These are phyloP conservation scores for Fusarium aywerte DNA, from an alignment of 2,329 filamentous ascomycete species.

Conservation along the genomic window DNA sequence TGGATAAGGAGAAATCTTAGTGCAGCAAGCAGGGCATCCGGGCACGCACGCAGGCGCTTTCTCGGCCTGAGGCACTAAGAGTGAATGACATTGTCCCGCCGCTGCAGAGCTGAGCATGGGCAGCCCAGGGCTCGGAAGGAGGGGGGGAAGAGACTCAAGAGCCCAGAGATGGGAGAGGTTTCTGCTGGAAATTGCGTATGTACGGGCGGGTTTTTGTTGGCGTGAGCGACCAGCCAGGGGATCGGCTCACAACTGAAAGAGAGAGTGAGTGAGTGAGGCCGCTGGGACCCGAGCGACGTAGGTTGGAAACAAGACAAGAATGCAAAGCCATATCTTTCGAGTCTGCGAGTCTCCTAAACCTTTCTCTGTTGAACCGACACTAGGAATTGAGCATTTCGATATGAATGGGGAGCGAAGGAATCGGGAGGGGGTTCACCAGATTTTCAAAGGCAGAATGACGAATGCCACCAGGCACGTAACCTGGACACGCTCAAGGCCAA, in stretches of 20 bases:
- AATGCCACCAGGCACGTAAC: constrained; percentile 40
- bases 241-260: constrained; percentile 21
- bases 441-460: constrained; percentile 47
- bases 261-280: constrained; percentile 11
- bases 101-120: constrained; percentile 23
- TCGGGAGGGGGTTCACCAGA: constrained; percentile 46
- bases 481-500: constrained; percentile 24
- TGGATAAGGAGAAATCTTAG: constrained; percentile 51
- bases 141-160: constrained; percentile 22
- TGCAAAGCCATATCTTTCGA: constrained; percentile 27
- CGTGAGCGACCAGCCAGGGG: constrained; percentile 31
- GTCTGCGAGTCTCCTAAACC: constrained; percentile 27
- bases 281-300: constrained; percentile 31
- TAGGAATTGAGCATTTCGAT: constrained; percentile 41
- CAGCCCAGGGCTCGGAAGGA: constrained; percentile 26
- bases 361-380: constrained; percentile 34
- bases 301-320: constrained; percentile 14
- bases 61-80: constrained; percentile 43
- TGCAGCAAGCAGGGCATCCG: constrained; percentile 46
- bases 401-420: constrained; percentile 44
- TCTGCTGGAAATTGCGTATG: constrained; percentile 45
- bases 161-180: constrained; percentile 29
- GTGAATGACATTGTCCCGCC: constrained; percentile 37
- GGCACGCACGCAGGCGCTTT: constrained; percentile 24
- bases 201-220: constrained; percentile 30